These are phyloP conservation scores for Cercospora sp. DNA, from an alignment of 2,329 filamentous ascomycete species.

Conservation along the genomic window DNA sequence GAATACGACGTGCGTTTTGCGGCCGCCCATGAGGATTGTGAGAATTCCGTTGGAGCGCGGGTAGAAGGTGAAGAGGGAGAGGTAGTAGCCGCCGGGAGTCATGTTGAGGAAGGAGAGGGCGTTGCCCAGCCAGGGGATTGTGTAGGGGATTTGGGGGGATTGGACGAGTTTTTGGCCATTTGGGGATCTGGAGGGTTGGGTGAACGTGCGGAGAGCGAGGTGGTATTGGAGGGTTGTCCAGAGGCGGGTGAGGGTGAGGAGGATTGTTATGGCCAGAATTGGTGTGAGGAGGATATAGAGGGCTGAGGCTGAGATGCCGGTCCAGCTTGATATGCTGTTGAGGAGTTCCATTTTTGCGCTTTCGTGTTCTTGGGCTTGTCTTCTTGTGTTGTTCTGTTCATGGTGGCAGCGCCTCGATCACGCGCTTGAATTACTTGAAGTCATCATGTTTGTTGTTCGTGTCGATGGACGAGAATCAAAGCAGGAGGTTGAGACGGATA, in stretches of 20 bases:
- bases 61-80: constrained; percentile 32
- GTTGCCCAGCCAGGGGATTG: constrained; percentile 35
- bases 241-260: constrained; percentile 22
- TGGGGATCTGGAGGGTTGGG: constrained; percentile 1
- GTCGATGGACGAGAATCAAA: neutral
- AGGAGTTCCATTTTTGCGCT: neutral
- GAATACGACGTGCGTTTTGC: constrained; percentile 33
- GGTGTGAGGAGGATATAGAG: constrained; percentile 5
- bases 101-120: constrained; percentile 32
- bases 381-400: no score
- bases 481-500: neutral
- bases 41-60: constrained; percentile 32
- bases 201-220: constrained; percentile 22
- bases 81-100: constrained; percentile 33
- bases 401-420: neutral
- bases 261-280: constrained; percentile 15
- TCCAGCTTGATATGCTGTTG: neutral
- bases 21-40: constrained; percentile 35
- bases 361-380: neutral
- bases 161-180: constrained; percentile 20
- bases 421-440: neutral
- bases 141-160: constrained; percentile 34
- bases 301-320: neutral
- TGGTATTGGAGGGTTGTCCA: constrained; percentile 32
- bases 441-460: neutral